These are phyloP conservation scores for Aspergillus terreus DNA, from an alignment of 2,329 filamentous ascomycete species.

Conservation along the genomic window DNA sequence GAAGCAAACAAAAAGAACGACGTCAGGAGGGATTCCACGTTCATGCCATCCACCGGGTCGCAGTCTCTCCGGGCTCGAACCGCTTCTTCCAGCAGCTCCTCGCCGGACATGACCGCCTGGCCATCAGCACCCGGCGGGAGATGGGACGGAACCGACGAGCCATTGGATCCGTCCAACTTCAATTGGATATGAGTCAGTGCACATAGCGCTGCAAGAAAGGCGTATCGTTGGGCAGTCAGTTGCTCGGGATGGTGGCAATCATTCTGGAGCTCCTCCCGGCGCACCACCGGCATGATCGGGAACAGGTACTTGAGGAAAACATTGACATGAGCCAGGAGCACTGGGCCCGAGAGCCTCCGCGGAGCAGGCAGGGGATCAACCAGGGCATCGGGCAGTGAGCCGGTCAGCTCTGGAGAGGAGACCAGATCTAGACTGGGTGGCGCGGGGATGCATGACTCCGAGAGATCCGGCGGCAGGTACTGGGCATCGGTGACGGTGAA, in stretches of 20 bases:
- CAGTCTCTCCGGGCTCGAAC: constrained; percentile 43
- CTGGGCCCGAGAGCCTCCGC: constrained; percentile 27
- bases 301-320: constrained; percentile 42
- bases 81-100: constrained; percentile 64
- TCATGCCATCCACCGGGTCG: constrained; percentile 40
- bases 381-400: constrained; percentile 27
- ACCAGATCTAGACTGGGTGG: constrained; percentile 29
- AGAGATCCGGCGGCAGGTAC: constrained; percentile 20
- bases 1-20: constrained; percentile 76
- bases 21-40: constrained; percentile 51
- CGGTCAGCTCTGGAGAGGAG: constrained; percentile 33
- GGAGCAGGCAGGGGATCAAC: constrained; percentile 14
- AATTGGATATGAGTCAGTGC: constrained; percentile 45
- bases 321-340: constrained; percentile 38
- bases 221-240: constrained; percentile 38
- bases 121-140: constrained; percentile 51
- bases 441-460: constrained; percentile 23
- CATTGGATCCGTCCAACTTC: constrained; percentile 32
- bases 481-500: constrained; percentile 23
- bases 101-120: constrained; percentile 59
- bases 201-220: constrained; percentile 40
- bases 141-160: constrained; percentile 19
- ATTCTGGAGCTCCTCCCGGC: constrained; percentile 30
- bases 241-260: constrained; percentile 52
- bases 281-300: constrained; percentile 43